A percentile compares a stretch with the other conserved stretches of the same genome.
Conservation (phyloP, 441 rosid genomes). For the Populus tomentosa region DNA sequence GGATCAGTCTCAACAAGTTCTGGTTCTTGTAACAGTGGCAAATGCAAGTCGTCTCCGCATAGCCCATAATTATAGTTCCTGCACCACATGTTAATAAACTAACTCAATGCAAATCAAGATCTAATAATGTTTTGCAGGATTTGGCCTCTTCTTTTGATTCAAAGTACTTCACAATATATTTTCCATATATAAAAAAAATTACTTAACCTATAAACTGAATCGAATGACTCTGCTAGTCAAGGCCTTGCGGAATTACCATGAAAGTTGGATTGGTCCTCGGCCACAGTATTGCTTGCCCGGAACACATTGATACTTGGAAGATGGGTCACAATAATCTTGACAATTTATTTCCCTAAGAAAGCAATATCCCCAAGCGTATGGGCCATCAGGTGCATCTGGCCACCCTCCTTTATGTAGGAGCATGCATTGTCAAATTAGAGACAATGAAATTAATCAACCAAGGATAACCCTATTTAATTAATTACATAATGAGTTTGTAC, state of each 20-base stretch:
- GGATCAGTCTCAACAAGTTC: constrained; percentile 34
- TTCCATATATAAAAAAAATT: too few species aligned
- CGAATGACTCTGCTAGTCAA: too few species aligned
- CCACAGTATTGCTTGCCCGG: constrained; percentile 37
- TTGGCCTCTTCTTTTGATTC: too few species aligned
- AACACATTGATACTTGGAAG: constrained; percentile 33
- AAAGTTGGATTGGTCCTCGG: constrained; percentile 57
- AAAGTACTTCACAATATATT: too few species aligned
- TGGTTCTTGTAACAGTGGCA: constrained; percentile 37
- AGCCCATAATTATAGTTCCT: constrained; percentile 59
- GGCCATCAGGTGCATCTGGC: constrained; percentile 40
- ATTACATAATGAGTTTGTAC: too few species aligned
- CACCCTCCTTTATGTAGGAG: constrained; percentile 24
- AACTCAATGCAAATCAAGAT: too few species aligned
- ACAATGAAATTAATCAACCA: too few species aligned
- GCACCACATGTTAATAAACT: background rate
- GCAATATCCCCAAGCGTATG: constrained; percentile 57
- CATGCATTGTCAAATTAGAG: too few species aligned
- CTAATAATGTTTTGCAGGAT: too few species aligned
- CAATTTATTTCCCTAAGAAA: constrained; percentile 32
- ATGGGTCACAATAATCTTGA: constrained; percentile 25
- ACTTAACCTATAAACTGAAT: too few species aligned
- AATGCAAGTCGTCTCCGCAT: constrained; percentile 32
- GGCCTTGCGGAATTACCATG: constrained; percentile 27
- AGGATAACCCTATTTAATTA: too few species aligned